These are phyloP conservation scores for Plenodomus tracheiphilus DNA, from an alignment of 2,329 filamentous ascomycete species.

Conservation along the genomic window DNA sequence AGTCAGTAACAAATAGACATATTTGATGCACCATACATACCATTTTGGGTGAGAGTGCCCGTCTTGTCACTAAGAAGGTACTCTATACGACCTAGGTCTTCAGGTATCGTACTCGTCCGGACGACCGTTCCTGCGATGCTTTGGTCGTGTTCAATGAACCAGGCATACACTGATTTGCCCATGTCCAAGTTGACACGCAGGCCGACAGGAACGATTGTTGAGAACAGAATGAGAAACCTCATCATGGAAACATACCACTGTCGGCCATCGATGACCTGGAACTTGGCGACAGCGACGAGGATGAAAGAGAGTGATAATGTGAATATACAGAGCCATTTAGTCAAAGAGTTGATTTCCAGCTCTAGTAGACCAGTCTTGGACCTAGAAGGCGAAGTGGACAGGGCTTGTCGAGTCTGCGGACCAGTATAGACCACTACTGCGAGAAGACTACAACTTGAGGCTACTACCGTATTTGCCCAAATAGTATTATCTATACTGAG, in stretches of 20 bases:
- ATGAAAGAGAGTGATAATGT: slow-evolving; percentile 85
- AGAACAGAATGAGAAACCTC: slow-evolving; percentile 97
- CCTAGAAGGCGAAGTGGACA: slow-evolving; percentile 88
- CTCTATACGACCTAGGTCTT: slow-evolving; percentile 93
- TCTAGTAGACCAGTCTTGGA: slow-evolving; percentile 94
- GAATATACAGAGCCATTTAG: slow-evolving; percentile 90
- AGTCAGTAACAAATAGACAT: slow-evolving; percentile 21
- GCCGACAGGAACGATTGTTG: slow-evolving; percentile 98
- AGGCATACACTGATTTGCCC: slow-evolving; percentile 94
- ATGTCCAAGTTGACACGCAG: slow-evolving; percentile 95
- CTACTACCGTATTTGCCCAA: slow-evolving; percentile 97
- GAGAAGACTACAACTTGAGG: slow-evolving; percentile 85
- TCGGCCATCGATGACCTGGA: slow-evolving; percentile 65
- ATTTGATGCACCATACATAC: slow-evolving; percentile 38
- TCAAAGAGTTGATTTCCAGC: slow-evolving; percentile 94
- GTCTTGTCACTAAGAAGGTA: slow-evolving; percentile 97
- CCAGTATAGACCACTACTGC: slow-evolving; percentile 95
- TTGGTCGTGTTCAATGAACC: slow-evolving; percentile 89
- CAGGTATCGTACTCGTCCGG: slow-evolving; percentile 94
- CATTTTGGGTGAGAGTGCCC: slow-evolving; percentile 94
- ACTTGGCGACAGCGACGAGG: slow-evolving; percentile 84
- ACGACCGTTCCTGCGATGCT: slow-evolving; percentile 93
- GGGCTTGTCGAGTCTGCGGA: slow-evolving; percentile 86
- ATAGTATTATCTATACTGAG: slow-evolving; percentile 96
- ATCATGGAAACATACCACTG: slow-evolving; percentile 96